phyloP scores from a whole-genome alignment of 352 stramenopile species.

The Thalassiosira livingstoniorum region DNA sequence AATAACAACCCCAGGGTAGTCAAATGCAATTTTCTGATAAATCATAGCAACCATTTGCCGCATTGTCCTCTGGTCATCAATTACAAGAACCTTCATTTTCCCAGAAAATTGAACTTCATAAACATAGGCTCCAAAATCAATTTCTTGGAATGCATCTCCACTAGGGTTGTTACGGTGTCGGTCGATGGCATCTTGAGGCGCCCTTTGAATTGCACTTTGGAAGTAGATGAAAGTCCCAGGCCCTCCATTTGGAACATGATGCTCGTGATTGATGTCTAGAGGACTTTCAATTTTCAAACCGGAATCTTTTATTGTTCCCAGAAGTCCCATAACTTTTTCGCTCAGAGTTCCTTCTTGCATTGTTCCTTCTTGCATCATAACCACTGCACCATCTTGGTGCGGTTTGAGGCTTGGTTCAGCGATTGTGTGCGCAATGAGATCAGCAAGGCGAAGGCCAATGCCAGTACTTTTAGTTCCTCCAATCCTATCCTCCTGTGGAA shows the following conservation, averaged over 20 bases:
- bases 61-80: slow-evolving; percentile 70
- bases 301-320: slow-evolving; percentile 29
- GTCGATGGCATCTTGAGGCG: slow-evolving; percentile 43
- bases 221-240: slow-evolving; percentile 59
- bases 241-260: slow-evolving; percentile 50
- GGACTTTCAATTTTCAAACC: slow-evolving; percentile 52
- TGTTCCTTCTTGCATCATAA: slow-evolving; percentile 37
- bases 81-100: slow-evolving; percentile 58
- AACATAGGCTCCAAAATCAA: slow-evolving; percentile 54
- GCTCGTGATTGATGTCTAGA: slow-evolving; percentile 32
- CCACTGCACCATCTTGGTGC: slow-evolving; percentile 42
- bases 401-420: slow-evolving; percentile 58
- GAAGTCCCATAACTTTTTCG: slow-evolving; percentile 24
- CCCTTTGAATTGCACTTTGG: slow-evolving; percentile 58
- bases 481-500: slow-evolving; percentile 59
- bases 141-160: slow-evolving; percentile 52
- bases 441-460: slow-evolving; percentile 61
- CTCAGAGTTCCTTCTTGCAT: slow-evolving; percentile 37
- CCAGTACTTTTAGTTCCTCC: slow-evolving; percentile 63
- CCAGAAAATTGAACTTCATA: slow-evolving; percentile 56
- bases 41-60: slow-evolving; percentile 71
- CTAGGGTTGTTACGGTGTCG: slow-evolving; percentile 50
- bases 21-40: slow-evolving; percentile 60
- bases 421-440: slow-evolving; percentile 64
- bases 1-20: slow-evolving; percentile 53